Evolutionary conservation across 345 rosid species (phyloP).

Genomic region (Brassica carinata): DNA sequence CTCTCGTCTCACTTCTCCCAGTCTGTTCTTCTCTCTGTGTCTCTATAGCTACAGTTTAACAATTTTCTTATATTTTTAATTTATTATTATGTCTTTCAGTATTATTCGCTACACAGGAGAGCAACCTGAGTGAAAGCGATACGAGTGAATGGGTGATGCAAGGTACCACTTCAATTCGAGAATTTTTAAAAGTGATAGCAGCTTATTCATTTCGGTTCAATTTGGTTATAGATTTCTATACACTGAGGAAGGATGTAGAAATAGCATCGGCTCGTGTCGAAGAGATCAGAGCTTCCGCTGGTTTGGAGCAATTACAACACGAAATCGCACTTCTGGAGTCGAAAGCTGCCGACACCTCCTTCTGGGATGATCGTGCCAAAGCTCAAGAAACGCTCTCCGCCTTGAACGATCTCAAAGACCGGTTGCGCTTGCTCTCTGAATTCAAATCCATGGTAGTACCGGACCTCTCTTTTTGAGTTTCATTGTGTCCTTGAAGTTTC

Average conservation of each 20-base stretch:
- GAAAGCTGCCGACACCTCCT: slow-evolving; percentile 68
- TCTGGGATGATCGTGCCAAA: slow-evolving; percentile 81
- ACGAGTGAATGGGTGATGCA: slow-evolving; percentile 76
- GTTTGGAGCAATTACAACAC: slow-evolving; percentile 54
- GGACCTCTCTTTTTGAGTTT: not conserved
- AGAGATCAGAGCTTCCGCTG: slow-evolving; percentile 67
- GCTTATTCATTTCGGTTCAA: not conserved
- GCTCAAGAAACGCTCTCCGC: slow-evolving; percentile 79
- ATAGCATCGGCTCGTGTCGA: slow-evolving; percentile 61
- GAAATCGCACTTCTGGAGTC: slow-evolving; percentile 62
- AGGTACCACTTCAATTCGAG: slow-evolving; percentile 47
- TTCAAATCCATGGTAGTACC: slow-evolving; percentile 70
- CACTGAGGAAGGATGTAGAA: slow-evolving; percentile 83
- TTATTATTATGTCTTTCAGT: slow-evolving; percentile 37
- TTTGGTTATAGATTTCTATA: slow-evolving; percentile 69
- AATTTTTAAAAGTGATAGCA: not conserved
- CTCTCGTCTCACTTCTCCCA: slow-evolving; percentile 35
- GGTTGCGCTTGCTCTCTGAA: slow-evolving; percentile 55
- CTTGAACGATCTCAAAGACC: slow-evolving; percentile 78
- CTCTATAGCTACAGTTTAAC: not conserved
- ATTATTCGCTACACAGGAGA: slow-evolving; percentile 53
- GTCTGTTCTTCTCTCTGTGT: slow-evolving; percentile 36
- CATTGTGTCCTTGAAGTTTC: not conserved
- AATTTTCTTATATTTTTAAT: not conserved
- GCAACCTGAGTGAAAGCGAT: slow-evolving; percentile 52